These are phyloP conservation scores for Mikania micrantha DNA, from an alignment of 129 eudicot species.

Conservation along the genomic window DNA sequence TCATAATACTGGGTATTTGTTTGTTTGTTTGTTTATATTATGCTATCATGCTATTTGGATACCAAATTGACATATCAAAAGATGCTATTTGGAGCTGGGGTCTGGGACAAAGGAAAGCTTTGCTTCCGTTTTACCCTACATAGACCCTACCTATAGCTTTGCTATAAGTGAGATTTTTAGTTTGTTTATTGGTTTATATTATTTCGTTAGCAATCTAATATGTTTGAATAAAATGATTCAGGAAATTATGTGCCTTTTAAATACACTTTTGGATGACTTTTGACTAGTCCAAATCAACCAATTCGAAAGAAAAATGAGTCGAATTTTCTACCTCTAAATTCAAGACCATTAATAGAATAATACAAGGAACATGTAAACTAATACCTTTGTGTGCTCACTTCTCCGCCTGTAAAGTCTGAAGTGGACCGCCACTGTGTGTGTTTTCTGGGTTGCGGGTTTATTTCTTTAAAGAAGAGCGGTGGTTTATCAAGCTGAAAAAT, in stretches of 20 bases:
- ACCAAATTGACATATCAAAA: too few species aligned
- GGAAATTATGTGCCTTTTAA: neutral
- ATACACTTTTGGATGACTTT: neutral
- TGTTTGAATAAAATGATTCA: neutral
- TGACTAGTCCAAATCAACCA: neutral
- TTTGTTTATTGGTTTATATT: too few species aligned
- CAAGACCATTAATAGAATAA: neutral
- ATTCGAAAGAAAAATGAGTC: neutral
- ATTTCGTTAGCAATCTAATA: neutral
- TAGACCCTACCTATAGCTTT: too few species aligned
- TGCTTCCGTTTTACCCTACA: too few species aligned
- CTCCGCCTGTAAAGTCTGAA: conserved; percentile 78
- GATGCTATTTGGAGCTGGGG: too few species aligned
- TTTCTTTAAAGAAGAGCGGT: conserved; percentile 72
- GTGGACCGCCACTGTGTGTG: conserved; percentile 80
- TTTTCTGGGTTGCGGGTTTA: conserved; percentile 89
- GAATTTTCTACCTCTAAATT: neutral
- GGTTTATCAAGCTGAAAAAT: conserved; percentile 52
- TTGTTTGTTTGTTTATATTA: too few species aligned
- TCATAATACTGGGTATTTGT: too few species aligned
- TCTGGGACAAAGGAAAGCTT: too few species aligned
- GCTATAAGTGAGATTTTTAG: too few species aligned
- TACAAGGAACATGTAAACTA: neutral
- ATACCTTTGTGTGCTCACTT: conserved; percentile 66
- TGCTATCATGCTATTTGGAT: too few species aligned